phyloP scores from a whole-genome alignment of 208 protist genomes.

The Novymonas esmeraldas region DNA sequence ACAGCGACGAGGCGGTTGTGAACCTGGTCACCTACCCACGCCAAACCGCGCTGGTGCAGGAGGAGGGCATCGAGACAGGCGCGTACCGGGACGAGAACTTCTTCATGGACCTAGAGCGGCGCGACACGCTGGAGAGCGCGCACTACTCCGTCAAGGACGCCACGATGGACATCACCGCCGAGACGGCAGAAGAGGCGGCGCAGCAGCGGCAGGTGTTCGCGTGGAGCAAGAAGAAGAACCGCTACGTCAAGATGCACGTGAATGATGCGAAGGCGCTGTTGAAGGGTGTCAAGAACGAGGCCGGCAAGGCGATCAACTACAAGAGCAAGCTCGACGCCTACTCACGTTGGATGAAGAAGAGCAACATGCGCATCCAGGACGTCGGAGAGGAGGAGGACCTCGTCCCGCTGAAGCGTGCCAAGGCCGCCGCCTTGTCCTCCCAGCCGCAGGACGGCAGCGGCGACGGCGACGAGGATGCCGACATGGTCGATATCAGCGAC shows the following conservation, averaged over 20 bases:
- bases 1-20: slow-evolving; percentile 32
- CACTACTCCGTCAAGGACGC: slow-evolving; percentile 92
- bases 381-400: slow-evolving; percentile 92
- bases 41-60: slow-evolving; percentile 8
- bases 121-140: slow-evolving; percentile 69
- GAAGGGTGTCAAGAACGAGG: slow-evolving; percentile 91
- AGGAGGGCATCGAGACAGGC: slow-evolving; percentile 34
- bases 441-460: slow-evolving; percentile 15
- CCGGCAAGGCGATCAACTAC: slow-evolving; percentile 93
- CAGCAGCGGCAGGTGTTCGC: slow-evolving; percentile 90
- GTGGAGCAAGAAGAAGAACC: slow-evolving; percentile 94
- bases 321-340: slow-evolving; percentile 91
- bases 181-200: slow-evolving; percentile 80
- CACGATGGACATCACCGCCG: slow-evolving; percentile 86
- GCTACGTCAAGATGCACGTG: slow-evolving; percentile 91
- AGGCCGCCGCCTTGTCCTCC: slow-evolving; percentile 44
- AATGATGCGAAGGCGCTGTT: slow-evolving; percentile 90
- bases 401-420: slow-evolving; percentile 69
- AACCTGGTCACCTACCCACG: slow-evolving; percentile 34
- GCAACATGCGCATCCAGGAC: slow-evolving; percentile 92
- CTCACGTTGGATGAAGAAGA: slow-evolving; percentile 89
- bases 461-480: slow-evolving; percentile 49
- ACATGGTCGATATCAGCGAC: slow-evolving; percentile 85
- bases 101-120: slow-evolving; percentile 73
- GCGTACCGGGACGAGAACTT: slow-evolving; percentile 82